Percentiles rank a stretch among this genome's conserved stretches.
phyloP scores from a whole-genome alignment of 2,329 filamentous ascomycete genomes.

The Cladosporium austrohemisphaericum region DNA sequence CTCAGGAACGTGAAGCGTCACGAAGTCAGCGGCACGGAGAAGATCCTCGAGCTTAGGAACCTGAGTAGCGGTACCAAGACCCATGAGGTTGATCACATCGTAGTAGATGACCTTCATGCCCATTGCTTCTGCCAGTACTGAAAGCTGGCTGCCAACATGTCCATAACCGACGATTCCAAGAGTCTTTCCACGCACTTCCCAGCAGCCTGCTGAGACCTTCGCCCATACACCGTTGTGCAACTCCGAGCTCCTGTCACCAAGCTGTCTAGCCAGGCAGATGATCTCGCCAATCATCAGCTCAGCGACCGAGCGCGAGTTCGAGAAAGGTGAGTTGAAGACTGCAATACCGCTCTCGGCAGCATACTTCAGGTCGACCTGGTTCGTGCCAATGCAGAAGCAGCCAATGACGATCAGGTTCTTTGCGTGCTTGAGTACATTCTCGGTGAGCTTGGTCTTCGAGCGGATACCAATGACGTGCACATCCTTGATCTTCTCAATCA shows the following conservation, averaged over 20 bases:
- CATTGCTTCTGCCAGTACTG: conserved; percentile 93
- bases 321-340: conserved; percentile 98
- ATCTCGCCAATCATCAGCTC: conserved; percentile 95
- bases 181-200: conserved; percentile 97
- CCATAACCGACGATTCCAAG: conserved; percentile 95
- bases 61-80: conserved; percentile 80
- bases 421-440: conserved; percentile 78
- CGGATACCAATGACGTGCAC: conserved; percentile 97
- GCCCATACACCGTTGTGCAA: conserved; percentile 96
- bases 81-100: conserved; percentile 92
- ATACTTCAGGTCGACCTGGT: conserved; percentile 83
- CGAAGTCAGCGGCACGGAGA: conserved; percentile 78
- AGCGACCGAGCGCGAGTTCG: conserved; percentile 93
- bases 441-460: conserved; percentile 92
- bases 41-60: conserved; percentile 73
- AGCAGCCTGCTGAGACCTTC: conserved; percentile 94
- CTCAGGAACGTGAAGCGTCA: conserved; percentile 92
- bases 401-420: conserved; percentile 94
- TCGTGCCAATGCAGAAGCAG: conserved; percentile 98
- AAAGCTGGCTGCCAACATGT: conserved; percentile 94
- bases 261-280: conserved; percentile 83
- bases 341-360: conserved; percentile 83
- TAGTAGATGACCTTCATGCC: conserved; percentile 98
- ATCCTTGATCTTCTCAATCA: conserved; percentile 97
- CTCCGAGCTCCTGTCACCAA: conserved; percentile 89